A percentile compares a stretch with the other conserved stretches of the same genome.
Evolutionary conservation across 1,139 yeast genomes (phyloP).

Genomic region (Eremothecium coryli): DNA sequence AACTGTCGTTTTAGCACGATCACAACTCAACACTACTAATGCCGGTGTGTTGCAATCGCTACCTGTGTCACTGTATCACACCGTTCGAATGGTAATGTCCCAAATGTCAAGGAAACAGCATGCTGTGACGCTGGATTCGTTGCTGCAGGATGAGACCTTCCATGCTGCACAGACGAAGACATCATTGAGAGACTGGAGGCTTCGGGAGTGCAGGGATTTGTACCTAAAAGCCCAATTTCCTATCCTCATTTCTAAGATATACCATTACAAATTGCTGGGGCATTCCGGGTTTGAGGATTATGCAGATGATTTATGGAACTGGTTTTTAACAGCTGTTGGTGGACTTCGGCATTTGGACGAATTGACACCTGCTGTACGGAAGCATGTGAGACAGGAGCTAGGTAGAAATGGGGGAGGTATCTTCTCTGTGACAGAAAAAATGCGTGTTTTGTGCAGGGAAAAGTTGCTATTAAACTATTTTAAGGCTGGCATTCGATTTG

Average conservation of each 20-base stretch:
- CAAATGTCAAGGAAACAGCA: constrained; percentile 1
- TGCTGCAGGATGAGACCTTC: constrained; percentile 3
- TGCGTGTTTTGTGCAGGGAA: background rate
- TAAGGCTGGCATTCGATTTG: constrained; percentile 1
- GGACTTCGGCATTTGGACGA: constrained; percentile 2
- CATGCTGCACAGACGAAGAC: constrained; percentile 1
- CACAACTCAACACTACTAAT: no score
- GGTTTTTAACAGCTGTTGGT: constrained; percentile 1
- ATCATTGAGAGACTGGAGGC: constrained; percentile 1
- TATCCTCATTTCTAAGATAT: constrained; percentile 18
- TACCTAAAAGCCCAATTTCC: constrained; percentile 18
- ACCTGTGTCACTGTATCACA: no score
- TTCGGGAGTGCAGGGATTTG: constrained; percentile 14
- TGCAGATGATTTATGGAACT: constrained; percentile 1
- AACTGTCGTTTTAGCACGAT: no score
- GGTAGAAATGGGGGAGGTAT: constrained; percentile 2
- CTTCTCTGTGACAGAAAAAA: background rate
- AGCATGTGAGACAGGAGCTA: constrained; percentile 1
- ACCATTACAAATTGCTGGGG: constrained; percentile 9
- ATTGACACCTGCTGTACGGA: background rate
- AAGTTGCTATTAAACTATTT: constrained; percentile 1
- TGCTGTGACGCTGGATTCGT: constrained; percentile 1
- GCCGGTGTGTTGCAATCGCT: no score
- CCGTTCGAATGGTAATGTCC: no score
- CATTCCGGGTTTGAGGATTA: background rate